Evolutionary conservation across 2,329 filamentous ascomycete genomes (phyloP).

Genomic region (Colletotrichum viniferum): DNA sequence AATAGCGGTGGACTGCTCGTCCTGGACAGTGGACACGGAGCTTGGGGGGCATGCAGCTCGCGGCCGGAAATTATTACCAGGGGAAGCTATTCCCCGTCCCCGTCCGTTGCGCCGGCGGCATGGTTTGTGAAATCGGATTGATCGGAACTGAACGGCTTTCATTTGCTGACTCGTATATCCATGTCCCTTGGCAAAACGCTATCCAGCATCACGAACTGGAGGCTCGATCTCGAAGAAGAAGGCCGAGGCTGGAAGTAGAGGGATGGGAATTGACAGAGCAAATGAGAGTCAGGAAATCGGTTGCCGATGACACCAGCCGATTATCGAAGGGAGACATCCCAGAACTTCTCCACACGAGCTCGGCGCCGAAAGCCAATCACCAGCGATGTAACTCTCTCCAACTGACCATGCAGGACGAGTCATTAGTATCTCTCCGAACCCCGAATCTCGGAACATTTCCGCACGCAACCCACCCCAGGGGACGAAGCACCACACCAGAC

Average conservation of each 20-base stretch:
- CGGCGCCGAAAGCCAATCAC: not conserved
- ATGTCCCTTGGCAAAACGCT: not conserved
- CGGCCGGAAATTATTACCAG: not conserved
- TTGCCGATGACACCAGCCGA: slow-evolving; percentile 18
- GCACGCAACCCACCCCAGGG: not conserved
- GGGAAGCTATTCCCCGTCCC: not conserved
- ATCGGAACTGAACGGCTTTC: not conserved
- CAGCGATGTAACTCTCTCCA: not conserved
- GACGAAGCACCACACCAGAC: not conserved
- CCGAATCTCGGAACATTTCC: not conserved
- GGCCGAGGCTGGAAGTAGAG: not conserved
- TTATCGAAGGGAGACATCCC: not conserved
- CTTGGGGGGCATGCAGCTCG: not conserved
- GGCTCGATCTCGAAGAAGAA: not conserved
- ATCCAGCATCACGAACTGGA: not conserved
- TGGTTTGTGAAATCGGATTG: not conserved
- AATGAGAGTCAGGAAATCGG: slow-evolving; percentile 13
- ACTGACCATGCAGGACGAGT: not conserved
- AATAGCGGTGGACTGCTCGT: not conserved
- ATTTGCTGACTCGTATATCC: not conserved
- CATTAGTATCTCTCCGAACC: not conserved
- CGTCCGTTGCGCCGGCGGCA: not conserved
- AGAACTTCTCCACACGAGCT: slow-evolving; percentile 1
- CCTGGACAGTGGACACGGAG: not conserved
- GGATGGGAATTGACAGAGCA: slow-evolving; percentile 6